Evolutionary conservation across 2,329 filamentous ascomycete genomes (phyloP).

Genomic region (Dendrostoma leiphaemia): DNA sequence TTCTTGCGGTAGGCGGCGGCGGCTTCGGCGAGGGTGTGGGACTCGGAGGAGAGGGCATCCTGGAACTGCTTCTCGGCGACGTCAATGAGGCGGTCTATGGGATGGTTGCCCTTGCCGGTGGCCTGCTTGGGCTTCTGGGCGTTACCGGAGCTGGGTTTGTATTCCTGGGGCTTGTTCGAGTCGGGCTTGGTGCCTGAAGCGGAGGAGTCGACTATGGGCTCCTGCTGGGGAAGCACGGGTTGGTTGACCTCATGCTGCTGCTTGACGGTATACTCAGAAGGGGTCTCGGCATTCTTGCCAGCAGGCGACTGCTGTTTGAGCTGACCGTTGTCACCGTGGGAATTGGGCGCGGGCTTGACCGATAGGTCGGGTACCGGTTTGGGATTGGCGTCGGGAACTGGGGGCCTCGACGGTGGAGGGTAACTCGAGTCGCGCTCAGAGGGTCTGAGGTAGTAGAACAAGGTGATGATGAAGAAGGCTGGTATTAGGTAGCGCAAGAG

Average conservation of each 20-base stretch:
- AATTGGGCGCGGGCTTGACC: not conserved
- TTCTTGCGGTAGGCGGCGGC: conserved; percentile 54
- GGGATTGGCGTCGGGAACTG: not conserved
- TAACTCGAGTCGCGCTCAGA: not conserved
- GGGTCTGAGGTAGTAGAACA: conserved; percentile 29
- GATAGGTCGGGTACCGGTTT: not conserved
- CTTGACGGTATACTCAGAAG: conserved; percentile 9
- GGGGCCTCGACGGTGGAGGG: not conserved
- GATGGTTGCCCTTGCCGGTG: conserved; percentile 32
- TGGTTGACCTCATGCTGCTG: conserved; percentile 14
- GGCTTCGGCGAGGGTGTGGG: conserved; percentile 47
- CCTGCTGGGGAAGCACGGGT: conserved; percentile 6
- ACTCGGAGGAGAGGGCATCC: conserved; percentile 40
- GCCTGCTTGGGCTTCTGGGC: not conserved
- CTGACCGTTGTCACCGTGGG: conserved; percentile 2
- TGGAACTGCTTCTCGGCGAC: conserved; percentile 44
- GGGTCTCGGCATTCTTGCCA: conserved; percentile 10
- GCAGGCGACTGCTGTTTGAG: conserved; percentile 10
- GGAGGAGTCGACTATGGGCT: conserved; percentile 5
- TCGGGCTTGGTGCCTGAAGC: not conserved
- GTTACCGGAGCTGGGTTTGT: not conserved
- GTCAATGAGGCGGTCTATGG: conserved; percentile 50
- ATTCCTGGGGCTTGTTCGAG: conserved; percentile 4
- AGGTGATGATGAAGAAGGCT: conserved; percentile 29
- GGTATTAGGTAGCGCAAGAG: conserved; percentile 37